Evolutionary conservation across 2,329 filamentous ascomycete species (phyloP).

Genomic region (Furcasterigmium furcatum): DNA sequence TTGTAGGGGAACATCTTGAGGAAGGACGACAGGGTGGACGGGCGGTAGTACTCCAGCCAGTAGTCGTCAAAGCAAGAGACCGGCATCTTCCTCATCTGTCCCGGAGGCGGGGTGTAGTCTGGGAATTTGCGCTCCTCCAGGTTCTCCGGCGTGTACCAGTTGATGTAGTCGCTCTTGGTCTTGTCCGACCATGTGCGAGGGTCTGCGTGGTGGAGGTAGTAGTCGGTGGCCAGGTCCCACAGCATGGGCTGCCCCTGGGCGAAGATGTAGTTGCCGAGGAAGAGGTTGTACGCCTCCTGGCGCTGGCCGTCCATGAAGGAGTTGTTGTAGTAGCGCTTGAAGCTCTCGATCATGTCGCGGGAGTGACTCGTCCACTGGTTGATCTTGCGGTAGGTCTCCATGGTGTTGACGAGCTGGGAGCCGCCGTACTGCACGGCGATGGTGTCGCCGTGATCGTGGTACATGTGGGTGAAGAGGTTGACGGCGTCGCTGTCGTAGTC

Average conservation of each 20-base stretch:
- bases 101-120: conserved; percentile 48
- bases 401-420: conserved; percentile 96
- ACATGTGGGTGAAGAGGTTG: conserved; percentile 97
- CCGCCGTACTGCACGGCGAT: conserved; percentile 98
- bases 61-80: conserved; percentile 81
- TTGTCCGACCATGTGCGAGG: conserved; percentile 70
- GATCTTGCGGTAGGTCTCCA: conserved; percentile 98
- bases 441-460: conserved; percentile 94
- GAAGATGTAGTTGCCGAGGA: conserved; percentile 94
- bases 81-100: conserved; percentile 34
- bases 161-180: conserved; percentile 69
- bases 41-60: conserved; percentile 96
- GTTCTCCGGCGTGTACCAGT: conserved; percentile 79
- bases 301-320: conserved; percentile 97
- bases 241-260: conserved; percentile 86
- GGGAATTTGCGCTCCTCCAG: conserved; percentile 63
- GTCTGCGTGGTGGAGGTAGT: conserved; percentile 89
- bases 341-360: conserved; percentile 97
- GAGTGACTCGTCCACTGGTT: conserved; percentile 99
- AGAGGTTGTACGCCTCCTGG: conserved; percentile 96
- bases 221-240: conserved; percentile 93
- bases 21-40: conserved; percentile 82
- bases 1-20: conserved; percentile 90
- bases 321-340: conserved; percentile 99
- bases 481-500: conserved; percentile 95